Conservation (phyloP, 768 basidiomycete species). For the Termitomyces sp. region DNA sequence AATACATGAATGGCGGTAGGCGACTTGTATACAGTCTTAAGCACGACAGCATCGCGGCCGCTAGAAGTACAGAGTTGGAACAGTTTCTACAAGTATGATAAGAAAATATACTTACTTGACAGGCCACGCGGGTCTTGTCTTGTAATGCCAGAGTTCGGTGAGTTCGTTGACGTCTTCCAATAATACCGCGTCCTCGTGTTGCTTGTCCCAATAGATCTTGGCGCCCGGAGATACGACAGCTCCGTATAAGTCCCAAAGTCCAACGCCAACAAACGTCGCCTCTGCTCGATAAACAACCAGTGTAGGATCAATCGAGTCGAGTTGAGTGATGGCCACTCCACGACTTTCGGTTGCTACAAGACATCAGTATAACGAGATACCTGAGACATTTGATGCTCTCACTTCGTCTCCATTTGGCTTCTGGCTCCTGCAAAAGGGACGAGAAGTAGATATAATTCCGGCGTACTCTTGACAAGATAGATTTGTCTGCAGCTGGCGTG, state of each 20-base stretch:
- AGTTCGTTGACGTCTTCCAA: conserved; percentile 89
- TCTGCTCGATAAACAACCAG: conserved; percentile 95
- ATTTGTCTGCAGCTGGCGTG: conserved; percentile 69
- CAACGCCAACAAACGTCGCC: conserved; percentile 94
- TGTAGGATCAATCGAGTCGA: conserved; percentile 96
- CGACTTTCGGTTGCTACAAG: conserved; percentile 72
- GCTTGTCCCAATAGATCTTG: conserved; percentile 83
- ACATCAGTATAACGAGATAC: conserved; percentile 11
- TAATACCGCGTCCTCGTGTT: conserved; percentile 80
- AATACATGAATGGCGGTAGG: conserved; percentile 94
- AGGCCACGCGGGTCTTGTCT: conserved; percentile 91
- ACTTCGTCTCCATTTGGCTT: conserved; percentile 96
- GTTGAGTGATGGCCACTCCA: conserved; percentile 92
- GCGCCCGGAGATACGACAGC: conserved; percentile 87
- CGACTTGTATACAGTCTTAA: conserved; percentile 97
- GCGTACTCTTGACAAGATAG: conserved; percentile 81
- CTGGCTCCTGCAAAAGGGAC: conserved; percentile 93
- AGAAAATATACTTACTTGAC: conserved; percentile 64
- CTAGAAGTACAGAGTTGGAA: conserved; percentile 38
- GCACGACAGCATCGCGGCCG: conserved; percentile 84
- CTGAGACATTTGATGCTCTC: conserved; percentile 14
- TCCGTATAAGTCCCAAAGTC: conserved; percentile 92
- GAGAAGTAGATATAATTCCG: conserved; percentile 99
- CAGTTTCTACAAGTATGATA: background rate
- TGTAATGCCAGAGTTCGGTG: conserved; percentile 92